A percentile compares a stretch with the other conserved stretches of the same genome.
phyloP scores from a whole-genome alignment of 1,139 yeast species.

The Meyerozyma guilliermondii region DNA sequence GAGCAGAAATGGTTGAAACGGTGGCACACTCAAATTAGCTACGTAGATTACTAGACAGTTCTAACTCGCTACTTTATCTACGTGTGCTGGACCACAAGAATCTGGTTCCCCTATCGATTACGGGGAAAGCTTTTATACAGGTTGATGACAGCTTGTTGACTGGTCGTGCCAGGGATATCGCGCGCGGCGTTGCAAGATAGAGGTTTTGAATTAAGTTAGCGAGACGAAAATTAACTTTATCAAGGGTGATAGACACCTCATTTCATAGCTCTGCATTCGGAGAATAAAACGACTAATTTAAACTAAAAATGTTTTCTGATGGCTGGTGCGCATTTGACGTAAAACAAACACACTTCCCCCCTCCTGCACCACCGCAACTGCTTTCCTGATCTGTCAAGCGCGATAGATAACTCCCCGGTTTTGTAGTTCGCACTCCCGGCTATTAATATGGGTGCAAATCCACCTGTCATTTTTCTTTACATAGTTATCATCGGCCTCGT shows the following conservation, averaged over 20 bases:
- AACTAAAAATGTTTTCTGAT: neutral
- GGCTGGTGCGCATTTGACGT: neutral
- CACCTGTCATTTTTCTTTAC: neutral
- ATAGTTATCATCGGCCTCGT: neutral
- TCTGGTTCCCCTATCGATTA: no score
- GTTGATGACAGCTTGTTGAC: neutral
- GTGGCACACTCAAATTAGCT: no score
- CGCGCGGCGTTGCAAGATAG: neutral
- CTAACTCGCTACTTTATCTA: no score
- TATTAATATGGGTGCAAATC: neutral
- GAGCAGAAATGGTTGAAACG: no score
- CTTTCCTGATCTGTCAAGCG: constrained; percentile 1
- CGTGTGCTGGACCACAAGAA: no score
- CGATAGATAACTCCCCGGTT: neutral
- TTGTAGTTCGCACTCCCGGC: neutral
- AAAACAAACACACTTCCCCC: neutral
- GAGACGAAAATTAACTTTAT: neutral
- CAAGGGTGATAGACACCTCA: neutral
- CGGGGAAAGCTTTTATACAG: neutral
- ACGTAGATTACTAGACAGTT: no score
- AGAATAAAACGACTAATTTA: neutral
- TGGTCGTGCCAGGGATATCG: neutral
- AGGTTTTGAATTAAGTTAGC: neutral
- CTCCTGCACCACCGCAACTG: constrained; percentile 1
- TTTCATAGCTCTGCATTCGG: neutral